A percentile compares a stretch with the other conserved stretches of the same genome.
phyloP scores from a whole-genome alignment of 1,139 yeast species.

The Pneumocystis wakefieldiae region DNA sequence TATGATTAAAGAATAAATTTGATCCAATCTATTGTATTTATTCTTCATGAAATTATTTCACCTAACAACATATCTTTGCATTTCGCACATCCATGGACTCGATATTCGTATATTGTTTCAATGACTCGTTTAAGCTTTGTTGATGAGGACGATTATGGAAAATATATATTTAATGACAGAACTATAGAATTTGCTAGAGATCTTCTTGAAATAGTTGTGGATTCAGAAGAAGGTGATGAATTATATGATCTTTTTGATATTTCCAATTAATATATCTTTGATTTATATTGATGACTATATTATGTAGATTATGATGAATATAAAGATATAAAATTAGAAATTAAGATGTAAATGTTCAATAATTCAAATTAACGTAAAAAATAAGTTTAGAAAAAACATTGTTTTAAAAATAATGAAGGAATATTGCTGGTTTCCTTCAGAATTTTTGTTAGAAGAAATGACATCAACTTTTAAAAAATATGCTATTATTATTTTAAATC shows the following conservation, averaged over 20 bases:
- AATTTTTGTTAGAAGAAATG: not conserved
- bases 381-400: not conserved
- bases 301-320: not conserved
- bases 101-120: not conserved
- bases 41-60: conserved; percentile 1
- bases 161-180: conserved; percentile 2
- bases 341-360: not conserved
- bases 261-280: not conserved
- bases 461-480: not conserved
- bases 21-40: not conserved
- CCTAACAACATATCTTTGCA: not conserved
- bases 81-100: not conserved
- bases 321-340: not conserved
- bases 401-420: not conserved
- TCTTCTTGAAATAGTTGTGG: conserved; percentile 10
- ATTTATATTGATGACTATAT: not conserved
- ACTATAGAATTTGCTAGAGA: conserved; percentile 8
- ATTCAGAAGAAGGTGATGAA: conserved; percentile 13
- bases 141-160: not conserved
- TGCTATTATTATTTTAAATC: conserved; percentile 1
- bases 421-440: not conserved
- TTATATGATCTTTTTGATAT: conserved; percentile 6
- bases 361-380: not conserved
- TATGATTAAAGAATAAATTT: not conserved
- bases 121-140: conserved; percentile 1